Conservation (phyloP, 768 basidiomycete genomes). For the Suillus fuscotomentosus region DNA sequence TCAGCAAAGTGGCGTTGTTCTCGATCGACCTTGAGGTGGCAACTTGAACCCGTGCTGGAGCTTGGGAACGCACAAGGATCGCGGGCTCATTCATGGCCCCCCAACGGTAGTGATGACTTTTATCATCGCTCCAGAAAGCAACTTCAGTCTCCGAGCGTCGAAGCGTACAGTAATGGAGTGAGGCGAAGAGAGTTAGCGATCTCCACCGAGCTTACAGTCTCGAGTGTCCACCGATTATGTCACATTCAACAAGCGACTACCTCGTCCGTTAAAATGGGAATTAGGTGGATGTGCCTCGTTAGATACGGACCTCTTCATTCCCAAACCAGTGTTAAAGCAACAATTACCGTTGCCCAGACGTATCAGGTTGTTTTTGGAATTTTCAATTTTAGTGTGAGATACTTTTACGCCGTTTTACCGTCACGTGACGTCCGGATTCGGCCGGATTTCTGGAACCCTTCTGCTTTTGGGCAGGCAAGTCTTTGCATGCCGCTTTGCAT, state of each 20-base stretch:
- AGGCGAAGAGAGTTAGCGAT: not conserved
- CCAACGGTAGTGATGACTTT: not conserved
- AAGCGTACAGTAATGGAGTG: too few species aligned
- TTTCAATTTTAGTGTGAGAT: too few species aligned
- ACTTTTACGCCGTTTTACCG: too few species aligned
- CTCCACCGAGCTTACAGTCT: not conserved
- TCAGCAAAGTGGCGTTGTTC: not conserved
- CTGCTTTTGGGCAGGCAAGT: too few species aligned
- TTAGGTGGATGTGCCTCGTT: not conserved
- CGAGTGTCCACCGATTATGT: not conserved
- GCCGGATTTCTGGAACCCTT: too few species aligned
- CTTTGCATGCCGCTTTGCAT: too few species aligned
- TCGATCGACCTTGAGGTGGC: not conserved
- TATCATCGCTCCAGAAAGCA: too few species aligned
- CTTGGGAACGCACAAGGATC: not conserved
- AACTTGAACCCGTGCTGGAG: not conserved
- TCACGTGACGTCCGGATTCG: too few species aligned
- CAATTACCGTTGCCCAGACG: too few species aligned
- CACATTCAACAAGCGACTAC: not conserved
- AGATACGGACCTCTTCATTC: conserved; percentile 30
- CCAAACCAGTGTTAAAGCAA: conserved; percentile 12
- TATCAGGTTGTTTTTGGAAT: too few species aligned
- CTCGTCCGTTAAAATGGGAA: not conserved
- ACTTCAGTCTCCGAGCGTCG: too few species aligned
- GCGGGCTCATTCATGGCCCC: not conserved